phyloP scores from a whole-genome alignment of 176 grass and related monocot genomes.

The Chloris gayana region DNA sequence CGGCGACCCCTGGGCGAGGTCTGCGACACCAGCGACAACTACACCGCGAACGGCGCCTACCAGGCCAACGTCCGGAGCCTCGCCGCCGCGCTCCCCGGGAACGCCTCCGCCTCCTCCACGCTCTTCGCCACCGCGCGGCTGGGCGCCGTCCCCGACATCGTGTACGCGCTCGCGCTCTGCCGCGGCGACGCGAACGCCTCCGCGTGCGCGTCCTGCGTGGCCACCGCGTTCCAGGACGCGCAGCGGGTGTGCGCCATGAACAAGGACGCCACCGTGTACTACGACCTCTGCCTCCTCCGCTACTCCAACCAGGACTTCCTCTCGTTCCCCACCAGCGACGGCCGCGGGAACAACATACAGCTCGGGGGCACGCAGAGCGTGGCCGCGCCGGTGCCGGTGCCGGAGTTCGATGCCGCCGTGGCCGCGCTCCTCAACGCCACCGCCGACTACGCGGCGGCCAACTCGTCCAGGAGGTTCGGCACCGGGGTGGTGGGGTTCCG shows the following conservation, averaged over 20 bases:
- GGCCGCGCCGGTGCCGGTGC: no score
- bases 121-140: no score
- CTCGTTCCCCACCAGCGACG: background rate
- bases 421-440: background rate
- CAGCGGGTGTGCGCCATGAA: background rate
- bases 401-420: background rate
- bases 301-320: constrained; percentile 8
- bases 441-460: background rate
- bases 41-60: background rate
- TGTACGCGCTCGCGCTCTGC: background rate
- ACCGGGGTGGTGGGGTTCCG: no score
- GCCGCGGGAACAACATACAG: background rate
- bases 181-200: constrained; percentile 2
- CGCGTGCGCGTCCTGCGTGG: background rate
- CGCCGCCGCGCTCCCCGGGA: background rate
- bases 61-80: background rate
- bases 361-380: no score
- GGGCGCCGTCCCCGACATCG: background rate
- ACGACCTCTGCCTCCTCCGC: background rate
- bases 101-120: no score
- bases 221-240: background rate
- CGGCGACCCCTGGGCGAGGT: background rate
- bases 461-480: constrained; percentile 3
- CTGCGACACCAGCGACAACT: background rate
- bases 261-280: constrained; percentile 10